phyloP scores from a whole-genome alignment of 805 yeast species.

The Starmera dryadoides region DNA sequence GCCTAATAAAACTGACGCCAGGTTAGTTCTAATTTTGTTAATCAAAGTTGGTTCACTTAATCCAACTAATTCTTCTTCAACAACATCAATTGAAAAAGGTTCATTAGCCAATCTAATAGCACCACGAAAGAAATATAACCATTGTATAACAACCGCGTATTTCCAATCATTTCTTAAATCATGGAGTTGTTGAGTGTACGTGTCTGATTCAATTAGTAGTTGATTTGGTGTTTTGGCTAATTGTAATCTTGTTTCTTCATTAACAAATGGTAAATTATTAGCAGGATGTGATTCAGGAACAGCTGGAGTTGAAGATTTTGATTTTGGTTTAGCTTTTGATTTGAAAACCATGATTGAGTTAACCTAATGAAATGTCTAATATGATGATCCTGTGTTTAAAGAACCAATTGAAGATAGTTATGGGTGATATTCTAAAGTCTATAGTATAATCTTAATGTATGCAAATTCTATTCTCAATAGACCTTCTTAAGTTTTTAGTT shows the following conservation, averaged over 20 bases:
- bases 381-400: too few species aligned
- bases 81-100: slow-evolving; percentile 46
- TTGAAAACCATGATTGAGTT: not conserved
- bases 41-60: slow-evolving; percentile 33
- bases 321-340: not conserved
- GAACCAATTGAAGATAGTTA: too few species aligned
- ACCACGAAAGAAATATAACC: slow-evolving; percentile 50
- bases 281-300: slow-evolving; percentile 21
- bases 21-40: slow-evolving; percentile 30
- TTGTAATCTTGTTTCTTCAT: slow-evolving; percentile 27
- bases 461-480: too few species aligned
- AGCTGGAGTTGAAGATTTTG: slow-evolving; percentile 7
- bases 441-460: too few species aligned
- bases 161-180: slow-evolving; percentile 29
- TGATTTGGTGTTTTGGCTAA: slow-evolving; percentile 32
- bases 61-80: slow-evolving; percentile 55
- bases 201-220: slow-evolving; percentile 30
- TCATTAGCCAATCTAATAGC: slow-evolving; percentile 42
- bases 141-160: slow-evolving; percentile 38
- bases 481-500: too few species aligned
- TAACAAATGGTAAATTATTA: slow-evolving; percentile 12
- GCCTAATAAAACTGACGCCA: slow-evolving; percentile 15
- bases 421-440: too few species aligned
- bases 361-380: too few species aligned
- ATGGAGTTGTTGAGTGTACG: slow-evolving; percentile 21